Base-by-base conservation (phyloP, 257 asterid genomes). In the Knoxia roxburghii region DNA sequence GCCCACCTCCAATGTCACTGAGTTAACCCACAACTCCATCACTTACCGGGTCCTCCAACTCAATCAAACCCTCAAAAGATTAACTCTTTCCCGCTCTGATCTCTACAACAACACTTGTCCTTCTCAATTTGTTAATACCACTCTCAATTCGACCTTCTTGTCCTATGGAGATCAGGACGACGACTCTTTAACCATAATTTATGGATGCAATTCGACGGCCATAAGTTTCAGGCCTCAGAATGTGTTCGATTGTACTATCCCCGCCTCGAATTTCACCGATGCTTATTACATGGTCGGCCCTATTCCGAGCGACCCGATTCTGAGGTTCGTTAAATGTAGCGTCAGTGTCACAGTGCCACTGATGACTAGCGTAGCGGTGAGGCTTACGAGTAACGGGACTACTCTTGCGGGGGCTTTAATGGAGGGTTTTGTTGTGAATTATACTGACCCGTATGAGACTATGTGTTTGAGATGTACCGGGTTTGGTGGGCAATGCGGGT, bases 401-500 rank as follows among this genome's bases (percentile, higher is more conserved):
- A 70, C 64, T 26, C 85, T 89, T 4, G 78, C 35, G 48, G 83
- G 75, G 58, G 86, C 91, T 13, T 68, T 85, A 72, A 78, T 61
- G 82, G 73, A 70, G 62, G 96, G 91, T 14, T 85, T 89, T 68
- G 72, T 75, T 20, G 87, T 87, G 56, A 79, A 75, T 68, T 87
- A 87, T 73, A 78, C 70, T 32, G 79, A 73, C 37, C 90, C 90
- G 35, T 77, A 55, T 21, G 83, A 76, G 72, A 70, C 72, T 11
- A 18, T 14, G 74, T 89, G 93, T 39, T 61, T 45, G 7, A 73
- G 72, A 18, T 87, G 95, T 74, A 39, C 4, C 33, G 67, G 72
- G 61, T 35, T 78, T 53, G 83, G 90, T 58, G 87, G 90, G 72
- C 72, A 78, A 46, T 86, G 95, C 48, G 95, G 90, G 76, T 85